These are phyloP conservation scores for Globisporangium cederbergense DNA, from an alignment of 352 stramenopile species.

Conservation along the genomic window DNA sequence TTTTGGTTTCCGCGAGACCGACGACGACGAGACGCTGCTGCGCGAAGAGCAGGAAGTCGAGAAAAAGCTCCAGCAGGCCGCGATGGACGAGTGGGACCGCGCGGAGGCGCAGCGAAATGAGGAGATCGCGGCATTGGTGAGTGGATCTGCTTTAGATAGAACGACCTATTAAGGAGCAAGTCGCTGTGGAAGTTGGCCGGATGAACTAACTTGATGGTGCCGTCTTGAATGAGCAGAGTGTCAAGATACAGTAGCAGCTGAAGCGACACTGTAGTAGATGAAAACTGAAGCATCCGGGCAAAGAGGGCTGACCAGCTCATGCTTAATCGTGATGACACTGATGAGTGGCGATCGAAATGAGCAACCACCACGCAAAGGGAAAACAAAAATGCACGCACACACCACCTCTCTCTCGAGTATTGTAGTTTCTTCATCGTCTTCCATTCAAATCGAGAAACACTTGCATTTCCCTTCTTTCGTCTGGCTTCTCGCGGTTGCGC, in stretches of 20 bases:
- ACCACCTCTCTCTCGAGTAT: slow-evolving; percentile 1
- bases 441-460: slow-evolving; percentile 4
- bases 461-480: slow-evolving; percentile 3
- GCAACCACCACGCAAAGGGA: neutral
- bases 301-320: too few species aligned
- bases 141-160: slow-evolving; percentile 3
- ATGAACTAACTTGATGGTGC: neutral
- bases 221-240: slow-evolving; percentile 2
- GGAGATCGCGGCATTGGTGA: slow-evolving; percentile 36
- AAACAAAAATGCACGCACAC: neutral
- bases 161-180: neutral
- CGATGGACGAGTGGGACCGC: slow-evolving; percentile 54
- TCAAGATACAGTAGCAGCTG: slow-evolving; percentile 17
- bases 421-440: neutral
- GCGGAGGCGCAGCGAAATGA: slow-evolving; percentile 36
- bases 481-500: neutral
- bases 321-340: too few species aligned
- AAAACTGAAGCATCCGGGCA: neutral
- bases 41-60: slow-evolving; percentile 46
- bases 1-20: slow-evolving; percentile 70
- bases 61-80: slow-evolving; percentile 38
- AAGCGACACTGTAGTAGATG: neutral
- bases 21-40: slow-evolving; percentile 47
- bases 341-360: too few species aligned
- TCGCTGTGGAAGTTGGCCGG: too few species aligned